Evolutionary conservation across 306 rosid genomes (phyloP).

Genomic region (Rosa persica): DNA sequence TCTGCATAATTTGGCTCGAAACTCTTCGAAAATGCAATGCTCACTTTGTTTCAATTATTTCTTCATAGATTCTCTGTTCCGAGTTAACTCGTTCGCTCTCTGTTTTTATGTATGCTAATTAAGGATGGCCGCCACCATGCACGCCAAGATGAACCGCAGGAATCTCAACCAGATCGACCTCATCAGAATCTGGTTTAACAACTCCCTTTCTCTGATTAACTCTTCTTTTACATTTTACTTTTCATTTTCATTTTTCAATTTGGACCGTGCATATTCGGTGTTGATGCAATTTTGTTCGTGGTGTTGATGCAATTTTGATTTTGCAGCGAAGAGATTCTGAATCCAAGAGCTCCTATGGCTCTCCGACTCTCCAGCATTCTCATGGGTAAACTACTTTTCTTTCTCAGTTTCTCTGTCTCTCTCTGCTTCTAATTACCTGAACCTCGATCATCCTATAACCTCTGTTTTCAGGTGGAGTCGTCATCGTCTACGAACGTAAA

Average conservation of each 20-base stretch:
- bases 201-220: too few species aligned
- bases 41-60: background rate
- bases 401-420: background rate
- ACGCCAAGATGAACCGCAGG: conserved; percentile 63
- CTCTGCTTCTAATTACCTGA: conserved; percentile 6
- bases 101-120: background rate
- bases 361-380: conserved; percentile 94
- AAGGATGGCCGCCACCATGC: conserved; percentile 65
- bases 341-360: conserved; percentile 92
- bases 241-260: background rate
- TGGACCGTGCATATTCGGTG: background rate
- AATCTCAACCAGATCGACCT: conserved; percentile 70
- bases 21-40: background rate
- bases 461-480: conserved; percentile 72
- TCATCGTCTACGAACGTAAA: conserved; percentile 84
- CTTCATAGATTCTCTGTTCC: background rate
- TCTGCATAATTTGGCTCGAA: background rate
- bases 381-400: conserved; percentile 59
- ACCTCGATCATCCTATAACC: background rate
- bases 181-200: conserved; percentile 63
- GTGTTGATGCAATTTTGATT: background rate
- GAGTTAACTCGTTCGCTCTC: background rate
- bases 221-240: background rate
- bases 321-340: conserved; percentile 83
- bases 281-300: background rate